A percentile compares a stretch with the other conserved stretches of the same genome.
These are phyloP conservation scores for Leavenworthia alabamica DNA, from an alignment of 345 rosid genomes.

Conservation along the genomic window DNA sequence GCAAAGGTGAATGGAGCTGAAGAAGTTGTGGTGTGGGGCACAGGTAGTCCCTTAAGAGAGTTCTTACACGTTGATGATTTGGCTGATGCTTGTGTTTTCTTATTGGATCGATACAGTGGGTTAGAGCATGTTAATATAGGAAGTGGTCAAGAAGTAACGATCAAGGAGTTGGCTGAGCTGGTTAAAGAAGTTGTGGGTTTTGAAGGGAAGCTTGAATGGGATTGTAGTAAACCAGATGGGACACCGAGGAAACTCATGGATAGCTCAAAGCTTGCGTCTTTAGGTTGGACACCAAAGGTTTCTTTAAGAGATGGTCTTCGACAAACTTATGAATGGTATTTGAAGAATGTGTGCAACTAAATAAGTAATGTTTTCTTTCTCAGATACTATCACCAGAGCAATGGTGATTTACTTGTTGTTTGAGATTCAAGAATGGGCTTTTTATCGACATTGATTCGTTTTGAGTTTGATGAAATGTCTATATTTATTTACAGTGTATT, in stretches of 20 bases:
- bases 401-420: background rate
- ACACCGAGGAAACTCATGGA: slow-evolving; percentile 98
- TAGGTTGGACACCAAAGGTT: slow-evolving; percentile 80
- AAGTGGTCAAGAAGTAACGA: slow-evolving; percentile 82
- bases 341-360: slow-evolving; percentile 48
- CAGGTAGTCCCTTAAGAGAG: slow-evolving; percentile 87
- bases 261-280: slow-evolving; percentile 62
- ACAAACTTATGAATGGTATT: slow-evolving; percentile 81
- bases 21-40: slow-evolving; percentile 96
- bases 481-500: background rate
- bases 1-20: slow-evolving; percentile 59
- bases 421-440: background rate
- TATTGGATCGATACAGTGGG: slow-evolving; percentile 79
- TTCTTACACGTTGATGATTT: slow-evolving; percentile 92
- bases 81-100: slow-evolving; percentile 78
- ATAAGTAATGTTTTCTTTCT: background rate
- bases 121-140: slow-evolving; percentile 83
- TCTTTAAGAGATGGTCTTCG: slow-evolving; percentile 68
- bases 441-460: background rate
- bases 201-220: slow-evolving; percentile 82
- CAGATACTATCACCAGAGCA: background rate
- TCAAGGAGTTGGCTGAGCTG: slow-evolving; percentile 84
- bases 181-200: slow-evolving; percentile 90
- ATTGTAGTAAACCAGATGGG: slow-evolving; percentile 74
- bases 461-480: background rate